Evolutionary conservation across 2,329 filamentous ascomycete genomes (phyloP), one percentile per base, ranked within the genome.

Genomic region (Rhinocladiella mackenziei): DNA sequence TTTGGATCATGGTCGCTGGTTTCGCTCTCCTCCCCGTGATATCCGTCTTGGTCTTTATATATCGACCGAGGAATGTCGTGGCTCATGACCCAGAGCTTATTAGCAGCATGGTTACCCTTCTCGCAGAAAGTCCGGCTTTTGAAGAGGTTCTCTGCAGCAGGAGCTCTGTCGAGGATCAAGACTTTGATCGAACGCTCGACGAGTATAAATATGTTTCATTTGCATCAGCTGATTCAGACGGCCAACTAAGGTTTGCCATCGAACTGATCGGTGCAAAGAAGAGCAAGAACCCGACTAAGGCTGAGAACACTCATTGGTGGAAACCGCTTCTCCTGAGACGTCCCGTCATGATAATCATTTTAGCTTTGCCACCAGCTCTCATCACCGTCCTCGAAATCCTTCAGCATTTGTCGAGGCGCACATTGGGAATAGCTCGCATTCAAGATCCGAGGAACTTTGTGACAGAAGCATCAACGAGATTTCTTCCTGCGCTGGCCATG

Each of bases 401-500:
- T 10, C 53, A 56, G 19, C 39, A 25, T 11, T 5, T 38, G 2
- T 56, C 52, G 4, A 43, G 63, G 22, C 25, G 40, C 7, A 48
- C 55, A 10, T n/a, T 43, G n/a, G 61, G 61, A 4, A 54, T 63
- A 30, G 37, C 56, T 2, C n/a, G 14, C 11, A 5, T 52, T 7
- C 20, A 35, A 10, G 14, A 19, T 11, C 3, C 18, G 2, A n/a
- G 30, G 38, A 5, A 29, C 55, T n/a, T 44, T 34, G 7, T 43
- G 28, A 19, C 1, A 43, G 51, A 46, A 2, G 41, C 53, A 11
- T 50, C 56, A 6, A 56, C 54, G 3, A 56, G 60, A 3, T 60
- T 58, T 17, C 40, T 64, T 7, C 61, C 47, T 50, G 48, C 55
- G 4, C 28, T 56, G n/a, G 20, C 44, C 5, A 42, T 56, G 29